Evolutionary conservation across 176 grass and related monocot genomes (phyloP).

Genomic region (Hyparrhenia diplandra): DNA sequence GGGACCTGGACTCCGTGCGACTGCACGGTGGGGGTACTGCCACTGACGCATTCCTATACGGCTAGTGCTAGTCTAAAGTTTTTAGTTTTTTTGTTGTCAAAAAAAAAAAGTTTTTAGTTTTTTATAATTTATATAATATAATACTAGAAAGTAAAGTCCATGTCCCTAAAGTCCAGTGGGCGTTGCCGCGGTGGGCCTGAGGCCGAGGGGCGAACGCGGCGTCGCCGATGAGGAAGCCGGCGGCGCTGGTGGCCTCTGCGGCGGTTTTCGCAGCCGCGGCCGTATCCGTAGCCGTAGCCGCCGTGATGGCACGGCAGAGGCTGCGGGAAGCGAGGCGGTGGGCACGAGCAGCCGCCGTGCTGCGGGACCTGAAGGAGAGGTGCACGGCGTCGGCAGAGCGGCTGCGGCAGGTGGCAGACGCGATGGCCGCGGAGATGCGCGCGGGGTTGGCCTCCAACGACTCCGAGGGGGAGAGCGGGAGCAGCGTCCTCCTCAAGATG

Average conservation of each 20-base stretch:
- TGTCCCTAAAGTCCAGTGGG: too few species aligned
- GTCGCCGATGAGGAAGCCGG: slow-evolving; percentile 44
- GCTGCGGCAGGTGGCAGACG: slow-evolving; percentile 70
- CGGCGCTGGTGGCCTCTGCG: background rate
- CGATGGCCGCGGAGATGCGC: slow-evolving; percentile 78
- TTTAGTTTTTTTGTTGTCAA: too few species aligned
- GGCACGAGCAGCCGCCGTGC: slow-evolving; percentile 32
- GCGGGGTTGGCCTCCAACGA: slow-evolving; percentile 53
- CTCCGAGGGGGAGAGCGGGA: slow-evolving; percentile 39
- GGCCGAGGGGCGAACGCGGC: background rate
- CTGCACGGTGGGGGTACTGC: background rate
- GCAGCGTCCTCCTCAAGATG: slow-evolving; percentile 51
- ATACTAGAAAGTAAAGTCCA: too few species aligned
- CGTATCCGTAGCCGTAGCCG: slow-evolving; percentile 22
- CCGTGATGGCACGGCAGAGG: slow-evolving; percentile 28
- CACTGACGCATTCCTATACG: too few species aligned
- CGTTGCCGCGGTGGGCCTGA: background rate
- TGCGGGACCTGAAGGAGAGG: slow-evolving; percentile 44
- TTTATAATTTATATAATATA: too few species aligned
- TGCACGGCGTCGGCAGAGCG: slow-evolving; percentile 46
- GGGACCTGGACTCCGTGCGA: background rate
- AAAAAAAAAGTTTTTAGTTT: too few species aligned
- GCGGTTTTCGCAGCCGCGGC: slow-evolving; percentile 17
- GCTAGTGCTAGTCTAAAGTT: too few species aligned
- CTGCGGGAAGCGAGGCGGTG: slow-evolving; percentile 37